Conservation (phyloP, 192 early-diverging fungal species). For the Mortierella antarctica region DNA sequence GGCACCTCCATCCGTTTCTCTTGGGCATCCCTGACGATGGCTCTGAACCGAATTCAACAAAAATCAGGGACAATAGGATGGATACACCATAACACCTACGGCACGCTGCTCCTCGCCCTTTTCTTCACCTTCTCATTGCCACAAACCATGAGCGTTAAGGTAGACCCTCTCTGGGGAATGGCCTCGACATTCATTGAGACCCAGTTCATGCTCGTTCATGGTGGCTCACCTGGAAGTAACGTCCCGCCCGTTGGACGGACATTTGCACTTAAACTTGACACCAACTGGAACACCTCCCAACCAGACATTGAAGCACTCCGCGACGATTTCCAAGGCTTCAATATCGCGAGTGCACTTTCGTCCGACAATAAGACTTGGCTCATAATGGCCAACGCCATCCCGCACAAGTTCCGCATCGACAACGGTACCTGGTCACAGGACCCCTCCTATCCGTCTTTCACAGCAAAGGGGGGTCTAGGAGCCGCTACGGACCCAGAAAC, state of each 20-base stretch:
- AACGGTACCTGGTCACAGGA: neutral
- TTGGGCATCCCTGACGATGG: too few relatives aligned
- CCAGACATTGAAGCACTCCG: neutral
- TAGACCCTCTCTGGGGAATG: neutral
- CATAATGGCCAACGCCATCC: neutral
- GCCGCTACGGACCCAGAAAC: constrained; percentile 4
- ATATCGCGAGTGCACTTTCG: neutral
- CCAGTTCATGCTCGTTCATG: neutral
- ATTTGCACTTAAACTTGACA: constrained; percentile 9
- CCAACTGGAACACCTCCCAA: neutral
- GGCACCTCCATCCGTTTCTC: too few relatives aligned
- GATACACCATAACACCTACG: too few relatives aligned
- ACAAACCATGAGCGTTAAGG: too few relatives aligned
- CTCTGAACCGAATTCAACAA: too few relatives aligned
- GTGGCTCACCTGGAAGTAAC: neutral
- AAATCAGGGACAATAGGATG: too few relatives aligned
- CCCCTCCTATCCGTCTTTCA: neutral
- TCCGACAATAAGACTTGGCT: neutral
- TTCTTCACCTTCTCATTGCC: too few relatives aligned
- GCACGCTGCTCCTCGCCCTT: too few relatives aligned
- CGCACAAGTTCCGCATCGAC: neutral
- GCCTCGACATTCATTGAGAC: constrained; percentile 1
- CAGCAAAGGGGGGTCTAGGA: neutral
- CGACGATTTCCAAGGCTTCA: neutral
- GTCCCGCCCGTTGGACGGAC: neutral